These are phyloP conservation scores for Vanrija humicola DNA, from an alignment of 1,284 basidiomycete species.

Conservation along the genomic window DNA sequence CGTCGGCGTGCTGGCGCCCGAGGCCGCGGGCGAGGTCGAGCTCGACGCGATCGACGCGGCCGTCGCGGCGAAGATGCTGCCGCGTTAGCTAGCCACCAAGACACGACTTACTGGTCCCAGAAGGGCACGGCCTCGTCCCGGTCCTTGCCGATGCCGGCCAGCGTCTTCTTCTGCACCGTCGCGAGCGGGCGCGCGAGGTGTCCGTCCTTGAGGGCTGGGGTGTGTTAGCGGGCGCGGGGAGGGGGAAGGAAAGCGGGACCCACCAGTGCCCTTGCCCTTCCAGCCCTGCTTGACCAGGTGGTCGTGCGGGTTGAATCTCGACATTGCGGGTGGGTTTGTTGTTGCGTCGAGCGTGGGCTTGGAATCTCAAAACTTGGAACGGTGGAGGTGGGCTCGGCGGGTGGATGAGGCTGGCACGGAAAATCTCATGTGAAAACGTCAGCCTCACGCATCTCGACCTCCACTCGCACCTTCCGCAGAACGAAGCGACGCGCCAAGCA, in stretches of 20 bases:
- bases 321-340: constrained; percentile 47
- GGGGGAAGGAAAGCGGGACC: constrained; percentile 7
- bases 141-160: constrained; percentile 81
- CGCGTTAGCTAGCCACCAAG: neutral
- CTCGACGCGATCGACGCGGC: constrained; percentile 67
- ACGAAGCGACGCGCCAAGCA: neutral
- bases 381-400: neutral
- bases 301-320: constrained; percentile 65
- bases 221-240: too few species aligned
- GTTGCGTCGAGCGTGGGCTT: neutral
- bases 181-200: constrained; percentile 61
- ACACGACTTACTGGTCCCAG: too few species aligned
- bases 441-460: constrained; percentile 3
- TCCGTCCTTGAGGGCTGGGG: constrained; percentile 45
- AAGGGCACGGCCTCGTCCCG: constrained; percentile 89
- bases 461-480: constrained; percentile 3
- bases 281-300: constrained; percentile 81
- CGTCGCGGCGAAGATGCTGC: constrained; percentile 70
- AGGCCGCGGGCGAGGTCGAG: constrained; percentile 11
- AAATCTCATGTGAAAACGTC: neutral
- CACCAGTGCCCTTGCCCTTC: constrained; percentile 68
- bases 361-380: neutral
- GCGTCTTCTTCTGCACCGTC: constrained; percentile 75
- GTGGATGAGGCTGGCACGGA: neutral
- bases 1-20: constrained; percentile 24